These are phyloP conservation scores for Nakaseomyces bracarensis DNA, from an alignment of 1,139 yeast species.

Conservation along the genomic window DNA sequence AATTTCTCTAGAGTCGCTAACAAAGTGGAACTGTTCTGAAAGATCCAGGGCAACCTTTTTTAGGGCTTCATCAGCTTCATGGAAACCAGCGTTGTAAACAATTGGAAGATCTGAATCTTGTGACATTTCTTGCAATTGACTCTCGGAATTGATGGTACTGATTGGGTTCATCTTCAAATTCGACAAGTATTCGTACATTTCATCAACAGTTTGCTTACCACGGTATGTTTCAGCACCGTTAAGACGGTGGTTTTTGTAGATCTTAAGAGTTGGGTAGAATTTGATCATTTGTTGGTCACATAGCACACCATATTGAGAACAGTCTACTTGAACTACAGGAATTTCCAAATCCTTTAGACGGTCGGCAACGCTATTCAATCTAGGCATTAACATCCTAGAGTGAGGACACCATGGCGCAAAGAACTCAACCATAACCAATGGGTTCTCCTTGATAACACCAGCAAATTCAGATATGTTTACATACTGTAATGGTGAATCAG, in stretches of 20 bases:
- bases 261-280: slow-evolving; percentile 89
- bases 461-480: slow-evolving; percentile 5
- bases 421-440: slow-evolving; percentile 85
- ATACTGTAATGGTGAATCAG: not conserved
- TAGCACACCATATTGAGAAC: slow-evolving; percentile 73
- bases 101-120: slow-evolving; percentile 14
- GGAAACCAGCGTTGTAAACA: slow-evolving; percentile 23
- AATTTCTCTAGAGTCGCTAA: slow-evolving; percentile 9
- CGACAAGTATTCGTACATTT: slow-evolving; percentile 69
- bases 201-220: slow-evolving; percentile 76
- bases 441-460: slow-evolving; percentile 56
- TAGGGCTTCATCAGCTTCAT: slow-evolving; percentile 22
- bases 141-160: slow-evolving; percentile 43
- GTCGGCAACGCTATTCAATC: slow-evolving; percentile 77
- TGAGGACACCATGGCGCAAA: slow-evolving; percentile 99
- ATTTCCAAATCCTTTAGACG: slow-evolving; percentile 54
- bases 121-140: slow-evolving; percentile 38
- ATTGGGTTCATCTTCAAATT: slow-evolving; percentile 83
- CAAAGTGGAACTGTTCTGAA: slow-evolving; percentile 17
- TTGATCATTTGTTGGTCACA: slow-evolving; percentile 67
- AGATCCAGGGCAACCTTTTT: slow-evolving; percentile 23
- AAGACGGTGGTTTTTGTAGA: slow-evolving; percentile 57
- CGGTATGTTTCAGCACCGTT: slow-evolving; percentile 49
- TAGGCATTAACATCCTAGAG: slow-evolving; percentile 88
- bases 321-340: slow-evolving; percentile 84